Percentiles rank a stretch among this genome's conserved stretches.
phyloP scores from a whole-genome alignment of 2,329 filamentous ascomycete species.

The Stachybotrys chartarum region DNA sequence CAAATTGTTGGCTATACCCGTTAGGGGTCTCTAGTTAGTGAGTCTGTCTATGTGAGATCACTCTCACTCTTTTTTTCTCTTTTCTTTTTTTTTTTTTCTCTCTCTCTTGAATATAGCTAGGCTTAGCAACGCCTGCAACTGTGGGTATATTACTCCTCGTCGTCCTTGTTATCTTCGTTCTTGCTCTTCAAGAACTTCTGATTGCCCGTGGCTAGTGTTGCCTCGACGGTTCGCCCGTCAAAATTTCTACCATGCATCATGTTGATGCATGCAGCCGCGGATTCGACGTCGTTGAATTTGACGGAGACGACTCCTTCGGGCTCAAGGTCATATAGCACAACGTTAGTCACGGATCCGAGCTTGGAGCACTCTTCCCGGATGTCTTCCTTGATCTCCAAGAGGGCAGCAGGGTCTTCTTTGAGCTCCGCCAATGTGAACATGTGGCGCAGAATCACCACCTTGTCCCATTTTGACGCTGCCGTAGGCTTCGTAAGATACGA shows the following conservation, averaged over 20 bases:
- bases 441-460: slow-evolving; percentile 79
- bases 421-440: slow-evolving; percentile 89
- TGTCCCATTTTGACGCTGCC: slow-evolving; percentile 56
- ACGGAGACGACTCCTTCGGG: slow-evolving; percentile 78
- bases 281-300: slow-evolving; percentile 65
- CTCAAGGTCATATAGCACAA: slow-evolving; percentile 85
- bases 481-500: slow-evolving; percentile 39
- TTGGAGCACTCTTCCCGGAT: slow-evolving; percentile 85
- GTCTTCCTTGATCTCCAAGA: slow-evolving; percentile 91
- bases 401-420: slow-evolving; percentile 72
- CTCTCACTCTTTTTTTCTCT: slow-evolving; percentile 1
- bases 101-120: too few species aligned
- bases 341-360: slow-evolving; percentile 81
- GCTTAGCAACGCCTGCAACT: background rate
- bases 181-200: slow-evolving; percentile 68
- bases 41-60: background rate
- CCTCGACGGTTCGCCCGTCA: slow-evolving; percentile 63
- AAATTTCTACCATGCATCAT: slow-evolving; percentile 78
- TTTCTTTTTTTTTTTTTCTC: background rate
- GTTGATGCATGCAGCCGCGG: slow-evolving; percentile 65
- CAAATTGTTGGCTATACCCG: background rate
- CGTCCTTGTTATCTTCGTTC: slow-evolving; percentile 40
- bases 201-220: slow-evolving; percentile 61
- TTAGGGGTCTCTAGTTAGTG: background rate
- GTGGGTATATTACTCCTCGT: slow-evolving; percentile 18